Conservation (phyloP, 768 basidiomycete species). For the Amanita fuliginea region DNA sequence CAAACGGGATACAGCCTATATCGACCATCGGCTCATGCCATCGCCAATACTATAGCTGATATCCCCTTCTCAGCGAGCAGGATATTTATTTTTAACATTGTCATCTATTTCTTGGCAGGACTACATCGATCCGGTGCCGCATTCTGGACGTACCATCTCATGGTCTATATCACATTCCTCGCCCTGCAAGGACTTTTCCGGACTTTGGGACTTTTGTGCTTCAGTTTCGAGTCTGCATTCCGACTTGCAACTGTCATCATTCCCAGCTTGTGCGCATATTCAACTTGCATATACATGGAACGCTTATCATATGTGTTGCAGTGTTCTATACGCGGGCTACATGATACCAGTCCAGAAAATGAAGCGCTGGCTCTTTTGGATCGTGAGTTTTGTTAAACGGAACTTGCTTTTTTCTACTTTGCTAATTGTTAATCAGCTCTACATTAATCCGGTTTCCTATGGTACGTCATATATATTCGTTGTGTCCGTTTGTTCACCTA, state of each 20-base stretch:
- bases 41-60: conserved; percentile 60
- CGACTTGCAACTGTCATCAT: conserved; percentile 56
- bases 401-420: conserved; percentile 1
- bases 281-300: not conserved
- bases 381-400: conserved; percentile 33
- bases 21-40: conserved; percentile 49
- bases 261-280: conserved; percentile 43
- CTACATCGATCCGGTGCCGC: conserved; percentile 32
- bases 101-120: conserved; percentile 59
- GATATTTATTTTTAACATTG: conserved; percentile 48
- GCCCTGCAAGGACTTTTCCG: conserved; percentile 83
- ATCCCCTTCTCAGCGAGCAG: conserved; percentile 56
- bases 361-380: conserved; percentile 84
- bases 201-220: conserved; percentile 48
- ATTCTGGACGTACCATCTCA: conserved; percentile 51
- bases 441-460: conserved; percentile 71
- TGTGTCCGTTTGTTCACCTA: not conserved
- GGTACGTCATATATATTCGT: conserved; percentile 21
- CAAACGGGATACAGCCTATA: conserved; percentile 60
- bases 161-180: conserved; percentile 56
- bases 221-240: conserved; percentile 35
- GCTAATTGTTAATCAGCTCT: conserved; percentile 34
- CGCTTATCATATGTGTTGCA: conserved; percentile 7
- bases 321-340: conserved; percentile 62
- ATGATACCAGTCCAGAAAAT: conserved; percentile 56